These are phyloP conservation scores for Rhododendron molle DNA, from an alignment of 148 eudicot species.

Conservation along the genomic window DNA sequence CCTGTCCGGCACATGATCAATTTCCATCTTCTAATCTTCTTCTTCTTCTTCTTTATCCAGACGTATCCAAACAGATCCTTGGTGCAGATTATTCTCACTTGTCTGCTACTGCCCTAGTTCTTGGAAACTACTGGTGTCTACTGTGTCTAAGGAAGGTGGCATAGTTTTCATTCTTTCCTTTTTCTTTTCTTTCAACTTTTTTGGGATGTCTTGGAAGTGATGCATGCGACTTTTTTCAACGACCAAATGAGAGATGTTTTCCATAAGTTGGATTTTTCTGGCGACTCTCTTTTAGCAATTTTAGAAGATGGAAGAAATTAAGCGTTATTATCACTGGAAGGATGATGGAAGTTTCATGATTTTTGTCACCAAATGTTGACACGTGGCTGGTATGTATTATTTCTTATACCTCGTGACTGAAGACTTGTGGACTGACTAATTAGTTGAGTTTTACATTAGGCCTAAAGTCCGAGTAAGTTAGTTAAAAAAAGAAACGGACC, in stretches of 20 bases:
- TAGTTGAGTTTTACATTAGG: not conserved
- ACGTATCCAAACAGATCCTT: constrained; percentile 2
- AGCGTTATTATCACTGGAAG: not conserved
- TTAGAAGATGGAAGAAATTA: not conserved
- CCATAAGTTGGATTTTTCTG: not conserved
- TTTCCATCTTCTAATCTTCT: not conserved
- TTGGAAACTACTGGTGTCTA: not conserved
- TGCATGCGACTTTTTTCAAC: not conserved
- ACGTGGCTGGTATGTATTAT: not conserved
- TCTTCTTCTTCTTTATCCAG: not conserved
- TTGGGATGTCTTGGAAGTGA: not conserved
- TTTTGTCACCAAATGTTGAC: not conserved
- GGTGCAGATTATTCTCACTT: not conserved
- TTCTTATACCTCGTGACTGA: not conserved
- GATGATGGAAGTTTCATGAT: constrained; percentile 4
- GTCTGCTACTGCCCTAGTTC: not conserved
- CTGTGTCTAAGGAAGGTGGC: not conserved
- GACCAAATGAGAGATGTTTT: not conserved
- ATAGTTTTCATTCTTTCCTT: not conserved
- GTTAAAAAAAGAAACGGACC: no score
- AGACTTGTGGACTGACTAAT: not conserved
- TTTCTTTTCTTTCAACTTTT: not conserved
- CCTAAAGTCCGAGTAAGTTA: no score
- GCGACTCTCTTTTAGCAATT: not conserved
- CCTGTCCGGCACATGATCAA: not conserved